Evolutionary conservation across 179 eudicot species (phyloP).

Genomic region (Amaranthus tricolor): DNA sequence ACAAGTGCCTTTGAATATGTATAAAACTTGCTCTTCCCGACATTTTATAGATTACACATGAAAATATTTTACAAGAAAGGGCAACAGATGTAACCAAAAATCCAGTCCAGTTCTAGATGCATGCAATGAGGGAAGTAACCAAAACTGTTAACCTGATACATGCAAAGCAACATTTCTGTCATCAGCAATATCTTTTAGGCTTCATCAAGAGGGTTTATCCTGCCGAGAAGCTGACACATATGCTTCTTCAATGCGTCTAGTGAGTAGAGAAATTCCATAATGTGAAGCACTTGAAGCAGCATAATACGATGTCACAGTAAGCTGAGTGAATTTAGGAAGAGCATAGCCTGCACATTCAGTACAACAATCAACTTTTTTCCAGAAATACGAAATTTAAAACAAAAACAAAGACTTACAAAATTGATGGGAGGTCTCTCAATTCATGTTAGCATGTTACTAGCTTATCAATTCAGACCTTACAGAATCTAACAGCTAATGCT

Average conservation of each 20-base stretch:
- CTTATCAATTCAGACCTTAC: background rate
- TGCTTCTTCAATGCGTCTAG: slow-evolving; percentile 69
- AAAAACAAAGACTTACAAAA: background rate
- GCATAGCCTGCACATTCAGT: slow-evolving; percentile 57
- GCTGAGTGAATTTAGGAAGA: slow-evolving; percentile 75
- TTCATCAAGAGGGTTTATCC: slow-evolving; percentile 35
- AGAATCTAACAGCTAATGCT: background rate
- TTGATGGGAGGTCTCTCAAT: background rate
- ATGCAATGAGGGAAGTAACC: slow-evolving; percentile 7
- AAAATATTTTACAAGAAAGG: background rate
- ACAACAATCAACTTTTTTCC: background rate
- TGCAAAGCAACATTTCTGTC: slow-evolving; percentile 20
- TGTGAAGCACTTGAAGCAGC: slow-evolving; percentile 84
- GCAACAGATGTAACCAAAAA: background rate
- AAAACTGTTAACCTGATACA: slow-evolving; percentile 1
- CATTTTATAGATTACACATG: background rate
- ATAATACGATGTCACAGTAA: slow-evolving; percentile 78
- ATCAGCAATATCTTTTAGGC: slow-evolving; percentile 16
- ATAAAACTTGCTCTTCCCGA: background rate
- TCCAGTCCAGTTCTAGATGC: background rate
- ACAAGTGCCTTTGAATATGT: background rate
- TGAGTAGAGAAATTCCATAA: slow-evolving; percentile 74
- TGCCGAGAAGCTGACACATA: slow-evolving; percentile 45
- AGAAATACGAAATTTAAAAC: background rate
- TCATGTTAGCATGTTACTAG: background rate